Conservation (phyloP, 306 rosid species). For the Casuarina cunninghamiana region DNA sequence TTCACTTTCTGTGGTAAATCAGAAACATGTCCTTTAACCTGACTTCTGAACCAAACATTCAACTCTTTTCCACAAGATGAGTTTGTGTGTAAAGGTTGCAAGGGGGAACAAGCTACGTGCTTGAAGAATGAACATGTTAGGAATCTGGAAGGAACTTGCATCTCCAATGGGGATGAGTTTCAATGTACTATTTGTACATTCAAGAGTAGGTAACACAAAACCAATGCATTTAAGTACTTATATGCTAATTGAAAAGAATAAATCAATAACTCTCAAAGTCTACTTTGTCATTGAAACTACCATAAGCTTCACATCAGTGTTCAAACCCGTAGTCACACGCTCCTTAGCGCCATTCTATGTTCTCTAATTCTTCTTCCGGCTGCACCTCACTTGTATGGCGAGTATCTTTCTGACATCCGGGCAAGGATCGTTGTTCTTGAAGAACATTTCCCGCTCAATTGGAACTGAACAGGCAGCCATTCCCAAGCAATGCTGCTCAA, state of each 20-base stretch:
- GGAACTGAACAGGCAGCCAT: constrained; percentile 47
- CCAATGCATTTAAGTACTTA: not conserved
- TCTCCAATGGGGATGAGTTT: not conserved
- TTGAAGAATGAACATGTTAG: not conserved
- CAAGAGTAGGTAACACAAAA: not conserved
- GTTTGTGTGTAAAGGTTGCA: too few species aligned
- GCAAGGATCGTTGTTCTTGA: constrained; percentile 41
- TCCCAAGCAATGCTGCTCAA: constrained; percentile 63
- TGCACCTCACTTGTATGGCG: constrained; percentile 64
- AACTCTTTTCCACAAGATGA: too few species aligned
- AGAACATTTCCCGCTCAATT: constrained; percentile 30
- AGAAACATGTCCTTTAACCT: too few species aligned
- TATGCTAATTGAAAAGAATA: not conserved
- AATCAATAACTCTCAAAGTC: not conserved
- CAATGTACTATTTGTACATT: not conserved
- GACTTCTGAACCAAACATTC: too few species aligned
- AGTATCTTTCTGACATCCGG: constrained; percentile 44
- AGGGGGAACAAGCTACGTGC: too few species aligned
- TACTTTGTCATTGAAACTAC: constrained; percentile 1
- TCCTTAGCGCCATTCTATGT: not conserved
- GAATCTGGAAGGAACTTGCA: not conserved
- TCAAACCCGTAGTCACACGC: not conserved
- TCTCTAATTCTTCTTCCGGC: not conserved
- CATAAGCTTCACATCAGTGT: not conserved
- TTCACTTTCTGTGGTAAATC: too few species aligned